Base-by-base conservation (phyloP, 371 early-diverging fungal genomes). In the Mucor sp. region DNA sequence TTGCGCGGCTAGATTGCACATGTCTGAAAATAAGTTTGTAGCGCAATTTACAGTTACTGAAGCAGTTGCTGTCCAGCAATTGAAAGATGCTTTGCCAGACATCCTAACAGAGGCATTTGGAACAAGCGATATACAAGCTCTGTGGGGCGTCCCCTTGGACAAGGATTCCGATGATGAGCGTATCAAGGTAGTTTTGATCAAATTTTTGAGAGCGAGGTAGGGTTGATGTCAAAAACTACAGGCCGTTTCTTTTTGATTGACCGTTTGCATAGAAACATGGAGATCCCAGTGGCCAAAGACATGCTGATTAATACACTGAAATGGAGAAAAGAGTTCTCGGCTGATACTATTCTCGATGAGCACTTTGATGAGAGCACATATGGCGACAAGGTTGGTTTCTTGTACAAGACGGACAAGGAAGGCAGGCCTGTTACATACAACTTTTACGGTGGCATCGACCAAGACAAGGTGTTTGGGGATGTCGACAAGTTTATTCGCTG, bases 371-470 rank as follows among this genome's bases (percentile, higher is more conserved):
- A 11, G 1, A 32, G 9, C 19, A 41, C 57, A 19, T 67, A 32
- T 56, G 47, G 57, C 41, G 67, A 61, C 19, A 61, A 35, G 6
- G 75, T 89, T 32, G 87, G 88, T 4, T 85, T 74, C 50, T 53
- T 87, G 47, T 75, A 87, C 61, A 75, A 79, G 9, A 68, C 62
- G 12, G 89, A 89, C 66, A 79, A 70, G 39, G 69, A 82, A 55
- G 81, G 80, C 27, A 75, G 87, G 25, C 87, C 87, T 2, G 87
- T 87, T 17, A 87, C 86, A 35, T 89, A 89, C 68, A 88, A 88
- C 58, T 80, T 84, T 33, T 89, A 89, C 69, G 88, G 89, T 58
- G 78, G 75, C 14, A 39, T 87, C 14, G 81, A 87, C 66, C 84
- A 85, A 65, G 73, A 85, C 23, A 67, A 71, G 44, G 88, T 87